Evolutionary conservation across 2,329 filamentous ascomycete genomes (phyloP).

Genomic region (Zymoseptoria pseudotritici): DNA sequence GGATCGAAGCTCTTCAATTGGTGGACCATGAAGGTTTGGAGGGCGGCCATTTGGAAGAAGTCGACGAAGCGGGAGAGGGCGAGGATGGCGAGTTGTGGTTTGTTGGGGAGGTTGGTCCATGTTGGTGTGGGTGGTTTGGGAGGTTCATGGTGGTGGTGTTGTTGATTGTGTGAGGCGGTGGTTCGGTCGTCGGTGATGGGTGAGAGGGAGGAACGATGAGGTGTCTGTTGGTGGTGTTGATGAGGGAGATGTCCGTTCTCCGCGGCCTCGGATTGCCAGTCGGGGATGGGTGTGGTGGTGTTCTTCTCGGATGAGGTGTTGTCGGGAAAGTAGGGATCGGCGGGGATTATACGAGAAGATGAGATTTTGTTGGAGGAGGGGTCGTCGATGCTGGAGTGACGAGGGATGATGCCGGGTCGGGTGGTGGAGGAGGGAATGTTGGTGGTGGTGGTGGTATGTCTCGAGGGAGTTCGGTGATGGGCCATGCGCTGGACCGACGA

Average conservation of each 20-base stretch:
- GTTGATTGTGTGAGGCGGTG: slow-evolving; percentile 10
- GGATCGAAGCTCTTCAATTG: slow-evolving; percentile 37
- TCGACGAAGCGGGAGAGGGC: slow-evolving; percentile 37
- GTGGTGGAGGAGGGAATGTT: not conserved
- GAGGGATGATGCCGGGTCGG: not conserved
- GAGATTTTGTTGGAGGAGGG: slow-evolving; percentile 5
- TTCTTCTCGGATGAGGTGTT: too few species aligned
- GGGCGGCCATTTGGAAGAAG: slow-evolving; percentile 38
- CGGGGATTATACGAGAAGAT: not conserved
- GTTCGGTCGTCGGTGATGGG: slow-evolving; percentile 10
- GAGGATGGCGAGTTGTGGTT: slow-evolving; percentile 35
- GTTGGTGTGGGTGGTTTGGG: slow-evolving; percentile 23
- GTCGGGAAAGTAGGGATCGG: too few species aligned
- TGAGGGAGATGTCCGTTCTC: slow-evolving; percentile 6
- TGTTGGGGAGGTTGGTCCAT: slow-evolving; percentile 36
- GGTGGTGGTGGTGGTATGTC: too few species aligned
- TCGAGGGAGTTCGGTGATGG: too few species aligned
- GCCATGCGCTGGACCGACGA: too few species aligned
- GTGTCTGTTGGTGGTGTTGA: not conserved
- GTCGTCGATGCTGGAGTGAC: slow-evolving; percentile 6
- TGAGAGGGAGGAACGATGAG: slow-evolving; percentile 11
- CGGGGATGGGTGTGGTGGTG: not conserved
- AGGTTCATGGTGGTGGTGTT: slow-evolving; percentile 1
- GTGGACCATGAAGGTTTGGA: slow-evolving; percentile 40
- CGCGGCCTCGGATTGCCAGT: slow-evolving; percentile 8